Evolutionary conservation across 208 protist species (phyloP).

Genomic region (Trypanosoma platydactyli): DNA sequence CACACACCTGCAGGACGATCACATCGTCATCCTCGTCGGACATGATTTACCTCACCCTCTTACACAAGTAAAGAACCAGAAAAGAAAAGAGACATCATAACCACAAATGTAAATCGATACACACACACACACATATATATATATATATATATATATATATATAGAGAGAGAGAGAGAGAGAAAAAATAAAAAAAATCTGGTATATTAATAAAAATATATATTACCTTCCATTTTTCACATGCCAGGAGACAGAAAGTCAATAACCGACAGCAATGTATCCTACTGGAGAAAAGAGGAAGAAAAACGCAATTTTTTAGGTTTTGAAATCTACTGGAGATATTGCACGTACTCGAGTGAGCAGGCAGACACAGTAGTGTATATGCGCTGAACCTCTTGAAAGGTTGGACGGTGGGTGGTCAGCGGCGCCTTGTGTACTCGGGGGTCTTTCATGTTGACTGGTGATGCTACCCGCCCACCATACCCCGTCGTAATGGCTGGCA

Average conservation of each 20-base stretch:
- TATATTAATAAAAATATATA: slow-evolving; percentile 25
- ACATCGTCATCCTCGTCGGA: slow-evolving; percentile 79
- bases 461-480: slow-evolving; percentile 35
- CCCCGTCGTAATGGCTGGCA: slow-evolving; percentile 24
- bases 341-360: slow-evolving; percentile 52
- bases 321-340: background rate
- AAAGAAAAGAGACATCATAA: background rate
- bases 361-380: slow-evolving; percentile 51
- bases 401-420: slow-evolving; percentile 82
- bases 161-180: background rate
- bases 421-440: slow-evolving; percentile 71
- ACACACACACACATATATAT: slow-evolving; percentile 8
- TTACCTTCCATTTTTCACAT: too few species aligned
- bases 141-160: slow-evolving; percentile 17
- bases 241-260: slow-evolving; percentile 12
- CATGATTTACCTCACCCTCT: slow-evolving; percentile 14
- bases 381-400: slow-evolving; percentile 83
- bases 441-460: slow-evolving; percentile 67
- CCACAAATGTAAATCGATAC: background rate
- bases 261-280: background rate
- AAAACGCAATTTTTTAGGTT: background rate
- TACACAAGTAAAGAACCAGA: background rate
- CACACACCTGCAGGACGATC: slow-evolving; percentile 77
- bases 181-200: slow-evolving; percentile 24
- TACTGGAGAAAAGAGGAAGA: background rate